These are phyloP conservation scores for Samsoniella hepiali DNA, from an alignment of 2,329 filamentous ascomycete genomes.

Conservation along the genomic window DNA sequence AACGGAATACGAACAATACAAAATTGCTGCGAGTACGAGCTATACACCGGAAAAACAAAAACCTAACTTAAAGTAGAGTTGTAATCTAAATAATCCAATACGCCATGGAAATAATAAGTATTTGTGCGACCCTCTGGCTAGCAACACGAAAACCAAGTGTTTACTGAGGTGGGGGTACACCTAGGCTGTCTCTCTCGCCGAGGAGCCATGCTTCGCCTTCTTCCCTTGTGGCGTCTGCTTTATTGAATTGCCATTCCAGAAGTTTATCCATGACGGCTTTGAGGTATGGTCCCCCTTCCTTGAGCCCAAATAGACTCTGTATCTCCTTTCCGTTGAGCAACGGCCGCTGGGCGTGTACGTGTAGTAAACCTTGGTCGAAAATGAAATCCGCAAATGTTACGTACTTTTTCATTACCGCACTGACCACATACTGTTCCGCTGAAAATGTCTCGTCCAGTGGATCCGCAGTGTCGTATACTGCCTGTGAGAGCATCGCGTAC, in stretches of 20 bases:
- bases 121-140: too few species aligned
- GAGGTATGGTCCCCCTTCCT: conserved; percentile 20
- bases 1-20: too few species aligned
- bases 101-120: too few species aligned
- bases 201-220: conserved; percentile 21
- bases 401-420: neutral
- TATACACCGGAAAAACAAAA: too few species aligned
- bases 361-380: conserved; percentile 6
- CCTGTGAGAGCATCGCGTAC: conserved; percentile 19
- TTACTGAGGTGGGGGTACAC: too few species aligned
- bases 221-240: conserved; percentile 14
- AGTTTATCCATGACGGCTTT: conserved; percentile 17
- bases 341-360: conserved; percentile 16
- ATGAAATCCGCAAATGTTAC: conserved; percentile 18
- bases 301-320: conserved; percentile 18
- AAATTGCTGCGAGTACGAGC: too few species aligned
- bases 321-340: conserved; percentile 21
- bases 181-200: too few species aligned
- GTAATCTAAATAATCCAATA: too few species aligned
- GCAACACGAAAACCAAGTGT: too few species aligned
- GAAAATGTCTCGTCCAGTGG: too few species aligned
- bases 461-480: neutral
- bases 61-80: too few species aligned
- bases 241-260: conserved; percentile 22
- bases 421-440: too few species aligned